phyloP scores from a whole-genome alignment of 441 rosid genomes.

The Aleurites moluccanus region DNA sequence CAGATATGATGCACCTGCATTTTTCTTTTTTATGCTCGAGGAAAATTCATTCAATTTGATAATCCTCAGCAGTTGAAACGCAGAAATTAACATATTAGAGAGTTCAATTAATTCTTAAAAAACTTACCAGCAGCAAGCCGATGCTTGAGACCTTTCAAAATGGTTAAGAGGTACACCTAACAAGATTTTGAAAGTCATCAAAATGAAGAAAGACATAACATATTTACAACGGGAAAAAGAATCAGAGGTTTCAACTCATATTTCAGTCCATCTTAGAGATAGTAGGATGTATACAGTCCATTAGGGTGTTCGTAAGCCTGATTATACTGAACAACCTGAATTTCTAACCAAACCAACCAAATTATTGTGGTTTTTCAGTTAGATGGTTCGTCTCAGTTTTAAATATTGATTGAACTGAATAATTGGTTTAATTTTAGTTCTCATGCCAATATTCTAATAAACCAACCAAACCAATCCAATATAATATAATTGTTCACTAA shows the following conservation, averaged over 20 bases:
- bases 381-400: neutral
- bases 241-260: neutral
- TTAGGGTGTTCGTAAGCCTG: neutral
- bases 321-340: no score
- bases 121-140: slow-evolving; percentile 92
- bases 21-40: neutral
- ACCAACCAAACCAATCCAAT: neutral
- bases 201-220: neutral
- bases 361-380: neutral
- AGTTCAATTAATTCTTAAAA: neutral
- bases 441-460: neutral
- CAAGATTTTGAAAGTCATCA: slow-evolving; percentile 17
- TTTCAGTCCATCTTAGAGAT: neutral
- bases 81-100: neutral
- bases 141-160: slow-evolving; percentile 86
- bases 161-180: slow-evolving; percentile 83
- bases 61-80: neutral
- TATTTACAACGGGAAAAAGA: neutral
- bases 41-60: neutral
- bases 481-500: no score
- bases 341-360: neutral
- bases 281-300: neutral
- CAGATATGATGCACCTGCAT: neutral
- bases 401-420: no score
- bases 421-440: neutral